These are phyloP conservation scores for Passalora sequoiae DNA, from an alignment of 2,329 filamentous ascomycete species.

Conservation along the genomic window DNA sequence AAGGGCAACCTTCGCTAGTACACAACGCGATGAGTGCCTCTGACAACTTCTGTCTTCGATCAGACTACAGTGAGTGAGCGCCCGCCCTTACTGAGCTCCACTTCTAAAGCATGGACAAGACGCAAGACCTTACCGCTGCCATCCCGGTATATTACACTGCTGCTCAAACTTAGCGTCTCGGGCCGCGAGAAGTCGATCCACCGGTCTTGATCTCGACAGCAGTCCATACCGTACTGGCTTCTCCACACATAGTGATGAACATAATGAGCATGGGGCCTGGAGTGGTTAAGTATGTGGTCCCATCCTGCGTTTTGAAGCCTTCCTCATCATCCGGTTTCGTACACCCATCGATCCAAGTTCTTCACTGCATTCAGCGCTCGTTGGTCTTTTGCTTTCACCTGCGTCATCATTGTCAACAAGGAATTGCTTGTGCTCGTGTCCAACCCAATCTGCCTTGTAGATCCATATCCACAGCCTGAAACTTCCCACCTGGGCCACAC, in stretches of 20 bases:
- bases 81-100: constrained; percentile 12
- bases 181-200: constrained; percentile 18
- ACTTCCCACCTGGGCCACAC: not conserved
- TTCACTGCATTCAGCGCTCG: constrained; percentile 12
- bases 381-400: constrained; percentile 10
- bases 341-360: constrained; percentile 12
- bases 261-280: constrained; percentile 13
- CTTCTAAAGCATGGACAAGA: constrained; percentile 11
- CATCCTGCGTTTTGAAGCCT: constrained; percentile 7
- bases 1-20: constrained; percentile 18
- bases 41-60: constrained; percentile 5
- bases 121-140: constrained; percentile 14
- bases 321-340: constrained; percentile 14
- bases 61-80: constrained; percentile 17
- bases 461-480: constrained; percentile 1
- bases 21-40: constrained; percentile 3
- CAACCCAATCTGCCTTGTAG: constrained; percentile 4
- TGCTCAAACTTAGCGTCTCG: constrained; percentile 21
- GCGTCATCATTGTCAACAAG: constrained; percentile 8
- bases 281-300: constrained; percentile 16
- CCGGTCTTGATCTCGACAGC: constrained; percentile 16
- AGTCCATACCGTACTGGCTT: constrained; percentile 13
- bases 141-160: constrained; percentile 18
- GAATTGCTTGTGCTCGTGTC: constrained; percentile 1
- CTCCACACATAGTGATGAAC: constrained; percentile 7